Conservation (phyloP, 2,329 filamentous ascomycete species). For the Penicillium frequentans region DNA sequence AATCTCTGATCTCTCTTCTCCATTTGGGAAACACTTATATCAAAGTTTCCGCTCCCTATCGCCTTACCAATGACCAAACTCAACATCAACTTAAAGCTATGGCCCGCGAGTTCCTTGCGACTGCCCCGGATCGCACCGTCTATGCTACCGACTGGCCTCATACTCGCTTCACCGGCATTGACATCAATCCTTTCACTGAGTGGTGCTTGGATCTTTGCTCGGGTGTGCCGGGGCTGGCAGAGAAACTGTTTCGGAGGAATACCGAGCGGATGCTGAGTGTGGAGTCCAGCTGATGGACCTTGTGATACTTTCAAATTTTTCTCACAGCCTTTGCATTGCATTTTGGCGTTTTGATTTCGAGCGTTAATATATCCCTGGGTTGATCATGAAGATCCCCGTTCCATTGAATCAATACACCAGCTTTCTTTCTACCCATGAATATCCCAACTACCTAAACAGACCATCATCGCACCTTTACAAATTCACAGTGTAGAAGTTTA, state of each 20-base stretch:
- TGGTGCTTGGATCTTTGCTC: constrained; percentile 56
- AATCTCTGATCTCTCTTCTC: constrained; percentile 50
- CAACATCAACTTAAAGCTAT: constrained; percentile 51
- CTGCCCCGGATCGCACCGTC: constrained; percentile 50
- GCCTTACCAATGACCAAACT: constrained; percentile 48
- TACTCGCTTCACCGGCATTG: constrained; percentile 59
- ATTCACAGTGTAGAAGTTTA: background rate
- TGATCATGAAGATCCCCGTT: background rate
- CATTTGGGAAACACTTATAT: constrained; percentile 53
- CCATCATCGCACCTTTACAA: background rate
- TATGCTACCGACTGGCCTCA: constrained; percentile 67
- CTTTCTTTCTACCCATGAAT: background rate
- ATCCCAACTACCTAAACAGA: background rate
- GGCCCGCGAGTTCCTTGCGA: constrained; percentile 49
- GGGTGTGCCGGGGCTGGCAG: constrained; percentile 44
- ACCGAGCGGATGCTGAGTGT: constrained; percentile 54
- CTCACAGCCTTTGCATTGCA: constrained; percentile 12
- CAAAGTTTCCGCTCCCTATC: constrained; percentile 61
- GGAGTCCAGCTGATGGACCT: constrained; percentile 1
- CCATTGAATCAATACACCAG: background rate
- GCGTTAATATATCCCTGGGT: background rate
- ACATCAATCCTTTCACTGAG: constrained; percentile 57
- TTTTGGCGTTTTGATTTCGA: constrained; percentile 5
- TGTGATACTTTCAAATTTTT: background rate
- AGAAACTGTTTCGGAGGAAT: constrained; percentile 57